Conservation (phyloP, 1,139 yeast species). For the Spencermartinsiella ligniputridi region DNA sequence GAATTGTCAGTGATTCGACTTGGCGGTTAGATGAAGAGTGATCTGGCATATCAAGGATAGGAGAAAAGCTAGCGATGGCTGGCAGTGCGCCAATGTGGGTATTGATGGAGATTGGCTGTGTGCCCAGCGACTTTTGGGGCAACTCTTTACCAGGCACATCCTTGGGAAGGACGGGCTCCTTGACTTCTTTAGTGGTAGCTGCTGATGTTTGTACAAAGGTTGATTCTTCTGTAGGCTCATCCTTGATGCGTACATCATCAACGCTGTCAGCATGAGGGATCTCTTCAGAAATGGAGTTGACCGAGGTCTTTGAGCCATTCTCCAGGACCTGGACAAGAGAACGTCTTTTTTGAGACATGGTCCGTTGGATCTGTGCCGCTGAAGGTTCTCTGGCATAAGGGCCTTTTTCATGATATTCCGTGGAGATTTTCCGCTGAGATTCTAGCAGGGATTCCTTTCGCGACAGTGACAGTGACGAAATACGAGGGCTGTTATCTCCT, state of each 20-base stretch:
- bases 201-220: no score
- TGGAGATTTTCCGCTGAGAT: slow-evolving; percentile 30
- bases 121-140: no score
- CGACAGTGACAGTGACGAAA: slow-evolving; percentile 15
- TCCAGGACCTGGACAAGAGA: slow-evolving; percentile 27
- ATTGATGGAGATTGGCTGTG: no score
- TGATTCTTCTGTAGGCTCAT: no score
- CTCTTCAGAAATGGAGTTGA: not conserved
- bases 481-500: not conserved
- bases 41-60: not conserved
- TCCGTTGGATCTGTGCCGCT: slow-evolving; percentile 24
- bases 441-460: slow-evolving; percentile 34
- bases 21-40: not conserved
- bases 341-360: slow-evolving; percentile 30
- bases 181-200: no score
- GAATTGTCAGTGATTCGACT: not conserved
- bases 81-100: not conserved
- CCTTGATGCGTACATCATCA: not conserved
- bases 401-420: slow-evolving; percentile 20
- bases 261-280: not conserved
- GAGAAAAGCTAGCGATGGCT: not conserved
- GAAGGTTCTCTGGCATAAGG: slow-evolving; percentile 15
- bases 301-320: slow-evolving; percentile 4
- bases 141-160: no score
- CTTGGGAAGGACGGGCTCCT: no score